These are phyloP conservation scores for Lichtheimia ornata DNA, from an alignment of 371 early-diverging fungal species.

Conservation along the genomic window DNA sequence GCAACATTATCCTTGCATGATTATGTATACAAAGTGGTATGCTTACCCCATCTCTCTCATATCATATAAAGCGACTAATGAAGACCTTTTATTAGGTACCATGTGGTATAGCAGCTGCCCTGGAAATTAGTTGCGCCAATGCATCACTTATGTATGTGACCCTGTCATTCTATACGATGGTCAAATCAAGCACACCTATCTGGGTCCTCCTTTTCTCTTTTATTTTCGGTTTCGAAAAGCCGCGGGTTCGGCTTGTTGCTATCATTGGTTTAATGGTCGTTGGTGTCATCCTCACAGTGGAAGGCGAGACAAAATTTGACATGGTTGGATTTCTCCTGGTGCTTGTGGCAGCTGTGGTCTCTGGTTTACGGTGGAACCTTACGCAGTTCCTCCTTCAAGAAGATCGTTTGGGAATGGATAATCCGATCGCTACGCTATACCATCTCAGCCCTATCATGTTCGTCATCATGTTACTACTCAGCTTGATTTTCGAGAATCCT, in stretches of 20 bases:
- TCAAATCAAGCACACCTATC: slow-evolving; percentile 87
- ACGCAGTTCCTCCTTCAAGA: slow-evolving; percentile 81
- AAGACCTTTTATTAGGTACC: slow-evolving; percentile 59
- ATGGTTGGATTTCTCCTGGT: slow-evolving; percentile 67
- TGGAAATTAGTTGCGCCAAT: slow-evolving; percentile 91
- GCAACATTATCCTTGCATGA: slow-evolving; percentile 31
- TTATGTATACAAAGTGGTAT: slow-evolving; percentile 56
- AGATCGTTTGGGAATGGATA: slow-evolving; percentile 67
- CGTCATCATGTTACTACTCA: slow-evolving; percentile 52
- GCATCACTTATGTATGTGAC: slow-evolving; percentile 81
- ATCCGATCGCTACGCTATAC: slow-evolving; percentile 82
- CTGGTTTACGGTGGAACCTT: slow-evolving; percentile 83
- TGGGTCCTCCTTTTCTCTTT: slow-evolving; percentile 92
- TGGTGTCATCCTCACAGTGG: slow-evolving; percentile 86
- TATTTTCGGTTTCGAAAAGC: slow-evolving; percentile 82
- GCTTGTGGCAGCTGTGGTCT: slow-evolving; percentile 73
- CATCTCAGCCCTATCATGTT: slow-evolving; percentile 80
- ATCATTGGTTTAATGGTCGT: slow-evolving; percentile 79
- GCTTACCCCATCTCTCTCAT: not conserved
- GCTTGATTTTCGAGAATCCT: slow-evolving; percentile 64
- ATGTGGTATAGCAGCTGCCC: slow-evolving; percentile 84
- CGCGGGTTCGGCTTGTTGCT: slow-evolving; percentile 60
- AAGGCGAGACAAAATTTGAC: slow-evolving; percentile 77
- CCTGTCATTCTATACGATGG: slow-evolving; percentile 94
- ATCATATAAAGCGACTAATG: too few relatives aligned